Evolutionary conservation across 306 rosid species (phyloP).

Genomic region (Dalbergia cochinchinensis): DNA sequence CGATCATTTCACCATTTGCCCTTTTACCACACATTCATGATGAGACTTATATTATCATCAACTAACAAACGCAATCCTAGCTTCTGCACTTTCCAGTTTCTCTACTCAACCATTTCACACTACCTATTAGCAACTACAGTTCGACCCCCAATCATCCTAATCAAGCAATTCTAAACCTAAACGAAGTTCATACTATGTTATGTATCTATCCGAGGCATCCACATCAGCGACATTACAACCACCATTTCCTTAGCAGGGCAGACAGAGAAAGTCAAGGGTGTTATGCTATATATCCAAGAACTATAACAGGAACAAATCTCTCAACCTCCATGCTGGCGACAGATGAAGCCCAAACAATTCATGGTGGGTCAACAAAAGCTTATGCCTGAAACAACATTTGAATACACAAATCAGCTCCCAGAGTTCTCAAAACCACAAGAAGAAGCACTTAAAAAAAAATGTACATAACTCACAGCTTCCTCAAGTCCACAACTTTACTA

Average conservation of each 20-base stretch:
- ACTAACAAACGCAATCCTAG: constrained; percentile 34
- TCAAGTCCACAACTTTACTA: constrained; percentile 18
- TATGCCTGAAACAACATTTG: constrained; percentile 55
- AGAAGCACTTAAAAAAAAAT: constrained; percentile 30
- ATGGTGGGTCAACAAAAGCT: constrained; percentile 48
- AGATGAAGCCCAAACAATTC: constrained; percentile 56
- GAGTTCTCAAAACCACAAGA: constrained; percentile 35
- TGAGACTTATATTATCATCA: constrained; percentile 17
- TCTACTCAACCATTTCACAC: constrained; percentile 16
- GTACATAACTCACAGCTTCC: constrained; percentile 25
- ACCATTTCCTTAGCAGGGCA: constrained; percentile 53
- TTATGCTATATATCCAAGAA: constrained; percentile 53
- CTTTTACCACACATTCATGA: constrained; percentile 38
- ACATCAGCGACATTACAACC: constrained; percentile 53
- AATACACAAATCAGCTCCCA: constrained; percentile 43
- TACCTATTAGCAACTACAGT: constrained; percentile 46
- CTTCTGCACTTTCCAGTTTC: constrained; percentile 28
- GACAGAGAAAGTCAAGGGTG: constrained; percentile 47
- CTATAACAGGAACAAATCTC: constrained; percentile 55
- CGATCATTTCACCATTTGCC: constrained; percentile 38
- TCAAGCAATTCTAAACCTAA: constrained; percentile 42
- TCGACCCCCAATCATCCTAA: constrained; percentile 37
- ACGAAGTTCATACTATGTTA: constrained; percentile 61
- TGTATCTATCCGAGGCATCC: constrained; percentile 70
- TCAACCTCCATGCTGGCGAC: constrained; percentile 62